Evolutionary conservation across 805 yeast genomes (phyloP), one percentile per base, ranked within the genome.

Genomic region (Yarrowia keelungensis): DNA sequence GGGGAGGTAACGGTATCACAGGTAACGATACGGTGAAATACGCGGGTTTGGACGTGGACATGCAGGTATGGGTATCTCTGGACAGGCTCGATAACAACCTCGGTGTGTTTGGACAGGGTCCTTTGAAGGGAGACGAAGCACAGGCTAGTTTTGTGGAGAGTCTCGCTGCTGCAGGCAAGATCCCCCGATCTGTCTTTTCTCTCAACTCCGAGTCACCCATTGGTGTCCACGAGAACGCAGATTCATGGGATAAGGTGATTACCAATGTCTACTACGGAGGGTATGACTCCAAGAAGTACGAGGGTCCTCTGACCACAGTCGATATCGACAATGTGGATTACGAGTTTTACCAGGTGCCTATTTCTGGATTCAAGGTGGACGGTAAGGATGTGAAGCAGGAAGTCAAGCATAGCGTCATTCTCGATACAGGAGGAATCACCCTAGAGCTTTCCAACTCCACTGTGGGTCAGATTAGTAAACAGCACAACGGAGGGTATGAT

Each of bases 241-340:
- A 22, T 3, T 5, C 32, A 3, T 53, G 59, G 59, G 59, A 53
- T 22, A 45, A 53, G 5, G 36, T 39, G 12, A 15, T 39, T 12
- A 11, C 59, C 19, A 53, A 53, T 19, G 59, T 53, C 7, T 53
- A 53, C 59, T 53, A 53, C 5, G 59, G 59, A 11, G 59, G 59
- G 1, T 53, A 39, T 14, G 59, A 53, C 36, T 14, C 46, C 14
- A 53, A 53, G 12, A 53, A 53, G 45, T 53, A 53, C 36, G 45
- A 53, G 36, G 59, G 59, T 14, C 59, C 59, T 12, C 10, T 53
- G 46, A 53, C 59, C 5, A 53, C 59, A 7, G 59, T 53, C 3
- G 59, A 53, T 8, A 19, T 53, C 8, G 59, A 53, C 14, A 19
- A 38, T 8, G 14, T 19, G 5, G 58, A 51, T 8, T 14, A 53